phyloP scores from a whole-genome alignment of 208 protist genomes.

The Phytomonas sp. region DNA sequence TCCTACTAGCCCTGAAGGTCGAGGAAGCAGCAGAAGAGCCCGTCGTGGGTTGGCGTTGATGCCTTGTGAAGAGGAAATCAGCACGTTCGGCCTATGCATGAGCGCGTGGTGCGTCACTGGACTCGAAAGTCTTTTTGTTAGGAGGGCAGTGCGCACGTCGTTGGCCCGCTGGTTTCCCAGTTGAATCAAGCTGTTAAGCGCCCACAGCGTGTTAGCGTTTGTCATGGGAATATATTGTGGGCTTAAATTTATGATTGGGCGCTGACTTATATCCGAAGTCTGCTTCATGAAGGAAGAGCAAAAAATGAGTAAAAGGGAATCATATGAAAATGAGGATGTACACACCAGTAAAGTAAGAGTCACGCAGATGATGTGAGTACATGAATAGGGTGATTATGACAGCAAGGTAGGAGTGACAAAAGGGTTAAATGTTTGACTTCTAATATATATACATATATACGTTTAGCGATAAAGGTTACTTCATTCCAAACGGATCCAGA shows the following conservation, averaged over 20 bases:
- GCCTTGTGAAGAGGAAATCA: background rate
- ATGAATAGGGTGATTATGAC: background rate
- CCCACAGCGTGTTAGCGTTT: constrained; percentile 17
- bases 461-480: constrained; percentile 4
- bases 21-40: background rate
- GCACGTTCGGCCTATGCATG: background rate
- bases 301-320: background rate
- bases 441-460: constrained; percentile 10
- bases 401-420: background rate
- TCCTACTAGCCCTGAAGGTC: background rate
- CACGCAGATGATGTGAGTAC: background rate
- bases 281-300: background rate
- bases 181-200: constrained; percentile 18
- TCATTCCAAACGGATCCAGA: constrained; percentile 25
- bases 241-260: constrained; percentile 6
- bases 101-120: background rate
- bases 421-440: background rate
- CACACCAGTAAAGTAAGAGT: background rate
- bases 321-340: background rate
- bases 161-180: constrained; percentile 15
- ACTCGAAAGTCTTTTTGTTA: background rate
- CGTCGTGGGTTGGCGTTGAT: background rate
- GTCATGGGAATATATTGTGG: constrained; percentile 11
- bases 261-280: background rate
- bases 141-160: background rate